Base-by-base conservation (phyloP, 1,284 basidiomycete species). In the Kalmanozyma brasiliensis region DNA sequence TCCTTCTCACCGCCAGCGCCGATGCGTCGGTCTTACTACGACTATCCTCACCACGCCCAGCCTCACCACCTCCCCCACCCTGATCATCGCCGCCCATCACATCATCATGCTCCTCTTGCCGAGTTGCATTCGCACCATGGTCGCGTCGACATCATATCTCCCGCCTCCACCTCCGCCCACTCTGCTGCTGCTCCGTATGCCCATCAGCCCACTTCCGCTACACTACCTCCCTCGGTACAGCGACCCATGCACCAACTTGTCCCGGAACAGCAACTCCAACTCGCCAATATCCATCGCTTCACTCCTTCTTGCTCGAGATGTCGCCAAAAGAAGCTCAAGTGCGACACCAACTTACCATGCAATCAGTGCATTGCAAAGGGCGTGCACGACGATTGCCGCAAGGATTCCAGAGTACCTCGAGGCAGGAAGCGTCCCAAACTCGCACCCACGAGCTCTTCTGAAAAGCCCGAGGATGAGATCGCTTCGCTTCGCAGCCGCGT, bases 351-450 rank as follows among this genome's bases (percentile, higher is more conserved):
- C 26, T 51, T 67, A 13, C 69, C 69, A 0, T 72, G 69, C 49
- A 72, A 72, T 30, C 63, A 74, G 47, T 76, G 74, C 49, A 68
- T 69, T n/a, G 56, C 56, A n/a, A 76, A 73, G 42, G 61, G 61
- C 16, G 40, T 76, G 1, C 49, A 68, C 30, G 61, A 64, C 14
- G 69, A 71, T 1, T 76, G 74, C 26, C 62, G 66, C 36, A 74
- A 74, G 24, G 74, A 76, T 29, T 22, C 58, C 3, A 51, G 72
- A 26, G 47, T 76, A 6, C 67, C 71, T 0, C 34, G 74, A n/a
- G 74, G 74, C 4, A 51, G 73, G 13, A 76, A 74, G 51, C 52
- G 74, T 8, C 58, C 59, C 16, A 68, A 60, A 34, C 29, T 47
- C 6, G 59, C 42, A 3, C 8, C 32, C 13, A 20, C 47, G 17